phyloP scores from a whole-genome alignment of 2,329 filamentous ascomycete genomes.

The Calonectria pseudoturangicola region DNA sequence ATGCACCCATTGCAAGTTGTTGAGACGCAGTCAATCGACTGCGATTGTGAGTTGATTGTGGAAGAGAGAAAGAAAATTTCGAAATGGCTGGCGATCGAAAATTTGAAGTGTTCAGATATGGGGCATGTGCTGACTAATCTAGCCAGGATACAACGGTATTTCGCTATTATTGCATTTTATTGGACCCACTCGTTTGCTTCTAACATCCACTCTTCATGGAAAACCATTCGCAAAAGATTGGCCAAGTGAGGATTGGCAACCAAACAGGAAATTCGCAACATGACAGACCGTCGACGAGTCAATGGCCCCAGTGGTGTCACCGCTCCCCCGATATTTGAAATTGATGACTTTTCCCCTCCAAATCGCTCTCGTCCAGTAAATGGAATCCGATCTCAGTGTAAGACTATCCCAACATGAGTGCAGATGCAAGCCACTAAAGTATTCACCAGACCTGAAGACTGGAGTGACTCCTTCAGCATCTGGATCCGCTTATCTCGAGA shows the following conservation, averaged over 20 bases:
- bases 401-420: slow-evolving; percentile 56
- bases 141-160: slow-evolving; percentile 31
- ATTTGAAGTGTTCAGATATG: slow-evolving; percentile 46
- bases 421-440: slow-evolving; percentile 41
- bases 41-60: slow-evolving; percentile 35
- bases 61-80: slow-evolving; percentile 33
- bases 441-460: slow-evolving; percentile 84
- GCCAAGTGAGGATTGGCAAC: slow-evolving; percentile 14
- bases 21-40: neutral
- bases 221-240: slow-evolving; percentile 46
- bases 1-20: slow-evolving; percentile 7
- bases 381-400: slow-evolving; percentile 91
- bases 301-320: slow-evolving; percentile 91
- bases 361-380: slow-evolving; percentile 77
- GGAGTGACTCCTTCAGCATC: slow-evolving; percentile 94
- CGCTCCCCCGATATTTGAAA: slow-evolving; percentile 81
- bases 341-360: slow-evolving; percentile 64
- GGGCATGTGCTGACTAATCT: slow-evolving; percentile 50
- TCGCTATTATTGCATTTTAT: slow-evolving; percentile 35
- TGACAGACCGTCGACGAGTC: slow-evolving; percentile 91
- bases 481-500: slow-evolving; percentile 90
- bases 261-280: slow-evolving; percentile 58
- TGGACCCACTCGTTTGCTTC: neutral
- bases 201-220: slow-evolving; percentile 38
- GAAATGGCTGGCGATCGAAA: slow-evolving; percentile 39